These are phyloP conservation scores for Diospyros lotus DNA, from an alignment of 148 eudicot genomes.

Conservation along the genomic window DNA sequence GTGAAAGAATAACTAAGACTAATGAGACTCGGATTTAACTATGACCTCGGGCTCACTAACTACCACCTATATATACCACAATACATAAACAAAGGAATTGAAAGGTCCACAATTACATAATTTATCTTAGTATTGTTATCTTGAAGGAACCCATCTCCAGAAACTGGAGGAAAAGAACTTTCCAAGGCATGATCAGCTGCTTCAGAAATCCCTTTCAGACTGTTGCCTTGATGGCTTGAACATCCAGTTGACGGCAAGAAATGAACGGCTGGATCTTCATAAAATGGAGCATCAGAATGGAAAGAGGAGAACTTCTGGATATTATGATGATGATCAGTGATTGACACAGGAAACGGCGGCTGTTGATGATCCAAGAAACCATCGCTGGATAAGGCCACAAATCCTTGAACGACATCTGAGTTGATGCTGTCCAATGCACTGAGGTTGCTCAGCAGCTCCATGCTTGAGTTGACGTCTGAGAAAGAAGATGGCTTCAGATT, in stretches of 20 bases:
- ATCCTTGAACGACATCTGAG: conserved; percentile 24
- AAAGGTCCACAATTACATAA: not conserved
- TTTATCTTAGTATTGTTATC: conserved; percentile 1
- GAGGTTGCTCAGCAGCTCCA: conserved; percentile 19
- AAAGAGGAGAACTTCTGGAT: not conserved
- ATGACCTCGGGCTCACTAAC: not conserved
- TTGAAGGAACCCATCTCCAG: conserved; percentile 12
- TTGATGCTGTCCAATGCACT: conserved; percentile 15
- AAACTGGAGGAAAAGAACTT: conserved; percentile 12
- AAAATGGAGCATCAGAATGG: conserved; percentile 7
- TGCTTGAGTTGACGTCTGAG: conserved; percentile 27
- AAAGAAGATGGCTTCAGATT: conserved; percentile 32
- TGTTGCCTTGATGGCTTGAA: conserved; percentile 7
- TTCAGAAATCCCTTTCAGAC: not conserved
- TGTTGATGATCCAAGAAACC: conserved; percentile 20
- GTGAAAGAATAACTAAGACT: no score
- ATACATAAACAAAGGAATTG: not conserved
- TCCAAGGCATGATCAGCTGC: conserved; percentile 1
- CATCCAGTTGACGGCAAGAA: conserved; percentile 15
- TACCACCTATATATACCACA: no score
- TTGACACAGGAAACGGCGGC: conserved; percentile 5
- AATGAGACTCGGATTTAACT: not conserved
- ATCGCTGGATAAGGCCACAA: conserved; percentile 22
- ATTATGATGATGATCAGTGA: conserved; percentile 2
- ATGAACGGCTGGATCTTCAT: not conserved